Evolutionary conservation across 352 stramenopile genomes (phyloP), one percentile per base, ranked within the genome.

Genomic region (Stramenopiles sp.): DNA sequence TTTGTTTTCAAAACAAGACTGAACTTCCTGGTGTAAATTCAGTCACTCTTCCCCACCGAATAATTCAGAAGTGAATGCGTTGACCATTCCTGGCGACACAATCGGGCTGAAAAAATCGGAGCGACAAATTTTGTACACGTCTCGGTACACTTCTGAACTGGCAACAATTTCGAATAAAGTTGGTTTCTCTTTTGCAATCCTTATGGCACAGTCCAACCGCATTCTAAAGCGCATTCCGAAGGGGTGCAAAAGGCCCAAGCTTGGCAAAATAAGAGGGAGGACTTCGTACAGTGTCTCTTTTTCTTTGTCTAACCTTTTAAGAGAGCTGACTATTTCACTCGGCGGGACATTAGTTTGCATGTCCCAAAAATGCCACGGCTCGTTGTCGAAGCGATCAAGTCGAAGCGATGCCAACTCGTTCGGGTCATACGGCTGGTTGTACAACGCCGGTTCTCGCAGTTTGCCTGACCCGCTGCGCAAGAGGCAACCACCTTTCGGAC

Each of bases 291-390:
- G 4, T 71, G 31, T 31, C 6, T 71, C 2, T 71, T 71, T 71
- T 4, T 71, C 1, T 6, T 71, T 71, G 33, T 6, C 35, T 33
- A 71, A 6, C 6, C 4, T 71, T 33, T 35, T 35, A 4, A 71
- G 35, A 71, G 12, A 71, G 33, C 35, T 71, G 1, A 6, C 35
- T 4, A 71, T 35, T 6, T 6, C 1, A 33, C 35, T 6, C 2
- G 33, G 4, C 6, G 4, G 2, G 2, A 4, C 35, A 6, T 71
- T 6, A 4, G 33, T 33, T 6, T 71, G 53, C 6, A 71, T 4
- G 35, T 71, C 53, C 53, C 53, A 71, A 6, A 35, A 71, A 71
- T 71, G 53, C 53, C 53, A 71, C 2, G 53, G 53, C 53, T 71
- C 53, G 35, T 71, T 71, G 35, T 71, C 53, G 35, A 35, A 71